Conservation (phyloP, 2,329 filamentous ascomycete genomes). For the Pseudomassariella vexata region DNA sequence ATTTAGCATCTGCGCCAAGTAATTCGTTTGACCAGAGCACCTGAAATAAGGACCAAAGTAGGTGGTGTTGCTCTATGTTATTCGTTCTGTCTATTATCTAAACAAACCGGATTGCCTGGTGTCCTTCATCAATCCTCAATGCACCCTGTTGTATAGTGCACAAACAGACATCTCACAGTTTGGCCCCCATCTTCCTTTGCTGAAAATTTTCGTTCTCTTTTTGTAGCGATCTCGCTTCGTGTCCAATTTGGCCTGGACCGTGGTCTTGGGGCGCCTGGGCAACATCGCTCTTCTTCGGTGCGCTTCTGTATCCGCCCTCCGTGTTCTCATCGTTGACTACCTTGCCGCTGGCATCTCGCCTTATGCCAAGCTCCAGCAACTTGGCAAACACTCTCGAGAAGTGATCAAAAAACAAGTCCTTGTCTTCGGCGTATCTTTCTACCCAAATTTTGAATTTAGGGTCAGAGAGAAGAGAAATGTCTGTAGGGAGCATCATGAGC, state of each 20-base stretch:
- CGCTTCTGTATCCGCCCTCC: constrained; percentile 3
- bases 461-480: constrained; percentile 53
- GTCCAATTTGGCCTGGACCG: constrained; percentile 2
- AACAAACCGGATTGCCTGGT: no score
- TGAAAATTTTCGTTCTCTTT: constrained; percentile 5
- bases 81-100: no score
- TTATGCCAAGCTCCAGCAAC: constrained; percentile 3
- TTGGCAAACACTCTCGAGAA: constrained; percentile 5
- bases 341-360: constrained; percentile 2
- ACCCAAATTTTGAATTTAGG: constrained; percentile 49
- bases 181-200: constrained; percentile 3
- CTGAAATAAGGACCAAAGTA: no score
- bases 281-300: constrained; percentile 6
- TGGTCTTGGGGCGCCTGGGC: constrained; percentile 1
- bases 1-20: constrained; percentile 6
- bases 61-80: no score
- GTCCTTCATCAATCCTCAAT: no score
- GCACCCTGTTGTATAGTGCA: no score
- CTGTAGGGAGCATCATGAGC: constrained; percentile 63
- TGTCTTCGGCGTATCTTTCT: constrained; percentile 19
- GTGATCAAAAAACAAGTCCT: constrained; percentile 4
- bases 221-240: constrained; percentile 3
- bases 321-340: constrained; percentile 5
- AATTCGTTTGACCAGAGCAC: constrained; percentile 7
- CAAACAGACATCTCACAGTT: constrained; percentile 3